Conservation (phyloP, 208 protist genomes). For the Trypanosoma boissoni region DNA sequence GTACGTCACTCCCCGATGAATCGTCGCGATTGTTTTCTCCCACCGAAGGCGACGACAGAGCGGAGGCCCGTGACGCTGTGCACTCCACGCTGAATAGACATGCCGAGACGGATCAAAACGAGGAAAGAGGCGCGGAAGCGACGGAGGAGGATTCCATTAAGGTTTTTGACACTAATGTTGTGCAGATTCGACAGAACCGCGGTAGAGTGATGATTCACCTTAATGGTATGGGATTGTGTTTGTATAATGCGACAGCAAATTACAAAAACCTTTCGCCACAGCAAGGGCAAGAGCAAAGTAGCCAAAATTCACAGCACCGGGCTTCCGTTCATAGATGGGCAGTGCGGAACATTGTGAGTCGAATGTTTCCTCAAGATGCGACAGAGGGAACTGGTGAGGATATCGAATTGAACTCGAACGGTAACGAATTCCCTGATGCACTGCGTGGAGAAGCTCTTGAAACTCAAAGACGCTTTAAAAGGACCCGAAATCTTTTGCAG, state of each 20-base stretch:
- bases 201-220: constrained; percentile 74
- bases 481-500: constrained; percentile 38
- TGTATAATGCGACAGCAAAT: constrained; percentile 86
- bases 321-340: constrained; percentile 1
- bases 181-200: constrained; percentile 51
- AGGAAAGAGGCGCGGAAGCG: background rate
- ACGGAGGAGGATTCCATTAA: constrained; percentile 36
- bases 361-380: background rate
- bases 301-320: constrained; percentile 3
- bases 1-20: too few relatives aligned
- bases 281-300: background rate
- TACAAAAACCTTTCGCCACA: constrained; percentile 50
- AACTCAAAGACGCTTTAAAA: constrained; percentile 7
- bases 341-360: background rate
- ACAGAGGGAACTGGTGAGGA: background rate
- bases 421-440: background rate
- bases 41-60: too few relatives aligned
- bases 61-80: background rate
- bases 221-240: constrained; percentile 71
- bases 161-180: constrained; percentile 49
- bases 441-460: constrained; percentile 2
- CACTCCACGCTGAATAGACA: background rate
- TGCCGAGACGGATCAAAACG: too few relatives aligned
- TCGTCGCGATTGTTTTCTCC: too few relatives aligned
- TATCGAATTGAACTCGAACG: background rate